Evolutionary conservation across 805 yeast genomes (phyloP).

Genomic region (Candida xyloterini): DNA sequence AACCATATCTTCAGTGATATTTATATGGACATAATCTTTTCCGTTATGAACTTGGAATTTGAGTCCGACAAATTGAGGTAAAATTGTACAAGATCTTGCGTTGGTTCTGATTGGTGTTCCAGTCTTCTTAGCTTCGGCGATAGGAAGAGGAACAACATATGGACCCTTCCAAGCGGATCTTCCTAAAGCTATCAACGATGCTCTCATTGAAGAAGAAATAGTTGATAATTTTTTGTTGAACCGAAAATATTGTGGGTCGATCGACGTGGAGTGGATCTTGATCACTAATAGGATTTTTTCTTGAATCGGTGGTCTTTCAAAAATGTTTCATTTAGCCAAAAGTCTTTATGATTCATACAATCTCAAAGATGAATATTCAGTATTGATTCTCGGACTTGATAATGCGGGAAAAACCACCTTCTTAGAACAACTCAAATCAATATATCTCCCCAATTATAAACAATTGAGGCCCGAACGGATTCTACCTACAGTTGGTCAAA

Average conservation of each 20-base stretch:
- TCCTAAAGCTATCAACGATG: constrained; percentile 38
- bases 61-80: constrained; percentile 94
- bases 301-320: not conserved
- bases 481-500: constrained; percentile 94
- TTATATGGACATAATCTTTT: constrained; percentile 84
- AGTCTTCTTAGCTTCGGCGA: constrained; percentile 75
- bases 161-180: constrained; percentile 79
- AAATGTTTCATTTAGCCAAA: constrained; percentile 17
- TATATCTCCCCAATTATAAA: constrained; percentile 46
- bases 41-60: constrained; percentile 96
- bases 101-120: constrained; percentile 92
- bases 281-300: not conserved
- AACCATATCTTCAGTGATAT: constrained; percentile 92
- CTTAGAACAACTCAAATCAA: constrained; percentile 60
- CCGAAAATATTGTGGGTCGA: not conserved
- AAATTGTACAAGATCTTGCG: constrained; percentile 89
- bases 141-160: constrained; percentile 90
- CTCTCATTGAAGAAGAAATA: constrained; percentile 33
- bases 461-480: constrained; percentile 57
- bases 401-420: constrained; percentile 94
- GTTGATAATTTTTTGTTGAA: constrained; percentile 1
- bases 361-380: constrained; percentile 48
- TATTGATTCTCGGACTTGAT: constrained; percentile 84
- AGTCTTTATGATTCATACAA: constrained; percentile 16
- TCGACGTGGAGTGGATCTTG: constrained; percentile 2